Percentiles rank a stretch among this genome's conserved stretches.
Evolutionary conservation across 164 flowering plant genomes (phyloP).

Genomic region (Malania oleifera): DNA sequence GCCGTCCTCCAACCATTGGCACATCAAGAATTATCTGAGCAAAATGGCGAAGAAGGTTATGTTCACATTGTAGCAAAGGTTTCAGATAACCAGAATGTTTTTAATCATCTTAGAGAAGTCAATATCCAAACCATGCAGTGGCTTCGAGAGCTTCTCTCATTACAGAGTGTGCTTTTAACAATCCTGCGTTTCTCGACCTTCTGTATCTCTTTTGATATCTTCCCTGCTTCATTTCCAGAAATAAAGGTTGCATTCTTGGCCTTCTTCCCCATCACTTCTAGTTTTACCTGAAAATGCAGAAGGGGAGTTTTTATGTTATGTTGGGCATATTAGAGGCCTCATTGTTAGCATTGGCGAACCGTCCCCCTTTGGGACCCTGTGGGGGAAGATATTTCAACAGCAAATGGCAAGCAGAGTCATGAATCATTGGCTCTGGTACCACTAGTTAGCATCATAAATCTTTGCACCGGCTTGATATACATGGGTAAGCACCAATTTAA

Average conservation of each 20-base stretch:
- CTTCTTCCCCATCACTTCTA: slow-evolving; percentile 97
- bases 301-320: not conserved
- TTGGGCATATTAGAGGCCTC: not conserved
- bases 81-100: no score
- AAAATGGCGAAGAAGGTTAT: not conserved
- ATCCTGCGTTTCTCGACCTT: slow-evolving; percentile 95
- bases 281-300: slow-evolving; percentile 48
- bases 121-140: slow-evolving; percentile 80
- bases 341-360: no score
- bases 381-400: no score
- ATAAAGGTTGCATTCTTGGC: slow-evolving; percentile 94
- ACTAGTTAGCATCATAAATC: no score
- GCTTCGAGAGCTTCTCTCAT: slow-evolving; percentile 95
- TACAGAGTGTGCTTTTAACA: slow-evolving; percentile 81
- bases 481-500: no score
- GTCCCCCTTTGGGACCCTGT: no score
- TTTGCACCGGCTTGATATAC: no score
- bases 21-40: slow-evolving; percentile 86
- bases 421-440: no score
- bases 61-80: not conserved
- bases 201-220: slow-evolving; percentile 84
- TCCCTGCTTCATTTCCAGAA: slow-evolving; percentile 91
- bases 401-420: no score
- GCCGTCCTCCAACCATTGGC: slow-evolving; percentile 86
- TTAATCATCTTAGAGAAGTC: not conserved